These are phyloP conservation scores for Cochlearia excelsa DNA, from an alignment of 345 rosid species.

Conservation along the genomic window DNA sequence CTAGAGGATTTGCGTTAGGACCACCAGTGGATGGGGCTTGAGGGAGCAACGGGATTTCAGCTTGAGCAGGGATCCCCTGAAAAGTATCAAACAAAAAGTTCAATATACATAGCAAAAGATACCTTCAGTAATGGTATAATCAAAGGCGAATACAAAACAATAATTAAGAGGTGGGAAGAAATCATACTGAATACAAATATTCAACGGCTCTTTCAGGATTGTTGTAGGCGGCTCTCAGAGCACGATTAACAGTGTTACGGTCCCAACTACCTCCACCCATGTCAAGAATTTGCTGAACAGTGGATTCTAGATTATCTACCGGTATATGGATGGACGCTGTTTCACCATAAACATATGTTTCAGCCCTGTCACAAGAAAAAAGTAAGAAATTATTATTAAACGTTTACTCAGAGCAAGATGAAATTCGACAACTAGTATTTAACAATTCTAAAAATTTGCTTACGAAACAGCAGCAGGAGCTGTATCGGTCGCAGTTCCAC, in stretches of 20 bases:
- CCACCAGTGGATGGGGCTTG: slow-evolving; percentile 35
- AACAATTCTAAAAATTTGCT: slow-evolving; percentile 36
- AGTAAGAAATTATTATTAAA: neutral
- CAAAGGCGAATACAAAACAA: neutral
- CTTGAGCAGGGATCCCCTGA: slow-evolving; percentile 41
- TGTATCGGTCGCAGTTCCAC: slow-evolving; percentile 33
- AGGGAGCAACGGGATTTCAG: slow-evolving; percentile 34
- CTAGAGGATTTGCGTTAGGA: slow-evolving; percentile 33
- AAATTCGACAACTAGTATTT: neutral
- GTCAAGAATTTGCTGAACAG: slow-evolving; percentile 88
- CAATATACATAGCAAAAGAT: neutral
- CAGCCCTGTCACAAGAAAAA: slow-evolving; percentile 46
- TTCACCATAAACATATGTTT: slow-evolving; percentile 63
- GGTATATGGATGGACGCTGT: slow-evolving; percentile 97
- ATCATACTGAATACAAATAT: slow-evolving; percentile 81
- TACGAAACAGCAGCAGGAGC: slow-evolving; percentile 37
- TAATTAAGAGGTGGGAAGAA: slow-evolving; percentile 4
- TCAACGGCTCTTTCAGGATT: slow-evolving; percentile 98
- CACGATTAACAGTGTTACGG: slow-evolving; percentile 78
- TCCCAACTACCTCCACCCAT: slow-evolving; percentile 99
- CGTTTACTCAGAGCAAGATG: neutral
- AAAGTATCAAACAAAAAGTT: neutral
- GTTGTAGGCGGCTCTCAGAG: slow-evolving; percentile 91
- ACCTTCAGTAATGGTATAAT: no score
- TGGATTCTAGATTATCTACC: slow-evolving; percentile 71